Base-by-base conservation (phyloP, 345 rosid genomes). In the Populus nigra region DNA sequence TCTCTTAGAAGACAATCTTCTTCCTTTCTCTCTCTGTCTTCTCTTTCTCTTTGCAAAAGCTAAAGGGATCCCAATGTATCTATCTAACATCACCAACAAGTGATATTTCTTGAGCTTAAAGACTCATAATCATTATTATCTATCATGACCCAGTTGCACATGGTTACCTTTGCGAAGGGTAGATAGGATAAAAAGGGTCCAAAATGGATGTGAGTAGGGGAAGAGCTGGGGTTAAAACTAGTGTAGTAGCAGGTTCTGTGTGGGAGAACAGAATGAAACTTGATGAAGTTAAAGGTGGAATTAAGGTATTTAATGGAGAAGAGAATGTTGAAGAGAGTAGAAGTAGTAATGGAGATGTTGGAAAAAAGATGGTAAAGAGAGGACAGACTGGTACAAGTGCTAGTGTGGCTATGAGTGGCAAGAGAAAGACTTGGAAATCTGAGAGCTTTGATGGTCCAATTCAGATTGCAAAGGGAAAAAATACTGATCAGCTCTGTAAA, bases 261-360 rank as follows among this genome's bases (percentile, higher is more conserved):
- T 91, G 96, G 97, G 97, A 92, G 84, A 88, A 84, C 76, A 89
- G 94, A 81, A 92, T 91, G 97, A 93, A 88, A 85, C 83, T 35
- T 45, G 93, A 89, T 78, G 87, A 83, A 78, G 87, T 85, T 55
- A 88, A 87, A 80, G 89, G 90, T 73, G 94, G 92, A 49, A 79
- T 92, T 27, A 89, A 85, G 68, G 88, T 88, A 68, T 86, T 87
- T 63, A 87, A 86, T 84, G 88, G 84, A 10, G 91, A 83, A 50
- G 83, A 75, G 50, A 2, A 39, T 69, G 50, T 43, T 43, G 27
- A 12, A 22, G 75, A 67, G 38, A 74, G 68, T 16, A 38, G 33
- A 39, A 27, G 43, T 74, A 33, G 41, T 23, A 47, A 55, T 53
- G 81, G 10, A 25, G 65, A 43, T 68, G 45, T 36, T 59, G 39